Percentiles rank a stretch among this genome's conserved stretches.
These are phyloP conservation scores for Boletus sp. DNA, from an alignment of 768 basidiomycete genomes.

Conservation along the genomic window DNA sequence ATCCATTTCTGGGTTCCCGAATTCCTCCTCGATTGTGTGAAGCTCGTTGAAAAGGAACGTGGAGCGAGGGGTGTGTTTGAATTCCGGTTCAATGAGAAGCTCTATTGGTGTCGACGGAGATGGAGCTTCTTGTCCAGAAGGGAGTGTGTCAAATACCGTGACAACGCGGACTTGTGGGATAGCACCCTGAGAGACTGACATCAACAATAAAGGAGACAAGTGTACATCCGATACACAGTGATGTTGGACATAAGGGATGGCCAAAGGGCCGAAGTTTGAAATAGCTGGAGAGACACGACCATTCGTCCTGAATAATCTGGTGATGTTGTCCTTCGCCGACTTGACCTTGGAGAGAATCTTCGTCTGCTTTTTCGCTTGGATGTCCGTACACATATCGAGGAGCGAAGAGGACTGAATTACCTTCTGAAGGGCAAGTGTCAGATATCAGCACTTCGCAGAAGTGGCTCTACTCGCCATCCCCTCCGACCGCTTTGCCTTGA, in stretches of 20 bases:
- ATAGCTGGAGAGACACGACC: neutral
- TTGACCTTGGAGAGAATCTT: constrained; percentile 3
- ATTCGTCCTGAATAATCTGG: constrained; percentile 1
- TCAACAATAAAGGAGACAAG: neutral
- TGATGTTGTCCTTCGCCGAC: constrained; percentile 4
- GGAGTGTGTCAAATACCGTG: neutral
- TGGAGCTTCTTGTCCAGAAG: neutral
- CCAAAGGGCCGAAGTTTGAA: neutral
- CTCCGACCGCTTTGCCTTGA: neutral
- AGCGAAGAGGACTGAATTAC: neutral
- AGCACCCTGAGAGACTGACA: neutral
- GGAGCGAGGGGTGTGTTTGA: neutral
- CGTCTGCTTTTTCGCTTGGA: neutral
- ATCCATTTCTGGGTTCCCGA: neutral
- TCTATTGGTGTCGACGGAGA: neutral
- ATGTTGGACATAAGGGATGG: neutral
- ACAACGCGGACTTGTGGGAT: neutral
- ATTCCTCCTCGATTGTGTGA: neutral
- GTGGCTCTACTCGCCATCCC: neutral
- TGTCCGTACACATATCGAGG: neutral
- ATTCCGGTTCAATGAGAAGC: neutral
- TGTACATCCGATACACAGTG: neutral
- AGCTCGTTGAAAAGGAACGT: neutral
- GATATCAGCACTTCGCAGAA: neutral
- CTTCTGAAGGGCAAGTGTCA: neutral